Evolutionary conservation across 2,329 filamentous ascomycete species (phyloP).

Genomic region (Lizonia empirigonia): DNA sequence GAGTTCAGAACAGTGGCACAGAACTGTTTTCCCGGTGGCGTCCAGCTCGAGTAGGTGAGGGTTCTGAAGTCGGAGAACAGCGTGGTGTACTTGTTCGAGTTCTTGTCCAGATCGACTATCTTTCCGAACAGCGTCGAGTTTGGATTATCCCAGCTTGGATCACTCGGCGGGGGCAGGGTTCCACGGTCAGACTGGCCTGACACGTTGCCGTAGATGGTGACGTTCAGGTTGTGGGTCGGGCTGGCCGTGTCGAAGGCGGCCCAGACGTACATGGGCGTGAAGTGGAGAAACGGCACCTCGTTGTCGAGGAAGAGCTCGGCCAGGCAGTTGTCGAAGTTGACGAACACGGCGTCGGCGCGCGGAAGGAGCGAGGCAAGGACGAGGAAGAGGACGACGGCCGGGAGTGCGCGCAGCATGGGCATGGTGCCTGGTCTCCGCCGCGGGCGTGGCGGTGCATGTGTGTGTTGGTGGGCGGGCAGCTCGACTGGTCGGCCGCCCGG

Average conservation of each 20-base stretch:
- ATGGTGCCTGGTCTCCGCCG: slow-evolving; percentile 33
- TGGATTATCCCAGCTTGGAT: slow-evolving; percentile 63
- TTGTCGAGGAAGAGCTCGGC: slow-evolving; percentile 60
- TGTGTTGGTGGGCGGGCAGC: slow-evolving; percentile 35
- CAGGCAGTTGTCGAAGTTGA: slow-evolving; percentile 87
- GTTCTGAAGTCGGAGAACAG: slow-evolving; percentile 74
- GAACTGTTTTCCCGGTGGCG: slow-evolving; percentile 60
- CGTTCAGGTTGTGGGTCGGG: slow-evolving; percentile 67
- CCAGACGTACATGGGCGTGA: slow-evolving; percentile 74
- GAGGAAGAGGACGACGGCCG: slow-evolving; percentile 34
- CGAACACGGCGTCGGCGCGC: slow-evolving; percentile 57
- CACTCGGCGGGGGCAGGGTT: slow-evolving; percentile 64
- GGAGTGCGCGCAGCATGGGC: slow-evolving; percentile 14
- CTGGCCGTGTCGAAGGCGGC: slow-evolving; percentile 71
- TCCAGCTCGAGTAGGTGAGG: slow-evolving; percentile 75
- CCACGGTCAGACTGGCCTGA: slow-evolving; percentile 68
- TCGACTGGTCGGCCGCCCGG: slow-evolving; percentile 23
- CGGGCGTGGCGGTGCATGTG: slow-evolving; percentile 38
- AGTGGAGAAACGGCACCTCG: slow-evolving; percentile 72
- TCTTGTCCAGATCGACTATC: slow-evolving; percentile 68
- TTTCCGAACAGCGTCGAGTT: slow-evolving; percentile 70
- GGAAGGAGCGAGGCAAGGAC: slow-evolving; percentile 34
- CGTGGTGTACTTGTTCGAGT: slow-evolving; percentile 70
- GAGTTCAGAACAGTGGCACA: slow-evolving; percentile 64
- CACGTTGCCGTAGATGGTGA: slow-evolving; percentile 91